Conservation (phyloP, 2,329 filamentous ascomycete species). For the Daldinia sp. region DNA sequence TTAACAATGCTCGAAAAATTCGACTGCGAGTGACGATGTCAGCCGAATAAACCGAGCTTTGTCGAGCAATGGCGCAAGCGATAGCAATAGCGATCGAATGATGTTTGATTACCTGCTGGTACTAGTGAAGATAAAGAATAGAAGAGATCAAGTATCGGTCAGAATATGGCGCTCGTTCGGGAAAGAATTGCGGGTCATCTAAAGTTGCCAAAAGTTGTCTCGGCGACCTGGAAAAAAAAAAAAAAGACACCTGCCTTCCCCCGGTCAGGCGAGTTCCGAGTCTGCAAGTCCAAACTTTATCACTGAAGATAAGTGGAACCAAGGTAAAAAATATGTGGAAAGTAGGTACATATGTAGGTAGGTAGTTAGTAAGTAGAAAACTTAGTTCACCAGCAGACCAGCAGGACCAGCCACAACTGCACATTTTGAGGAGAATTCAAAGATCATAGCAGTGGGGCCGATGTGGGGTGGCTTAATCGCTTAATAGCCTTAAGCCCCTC, state of each 20-base stretch:
- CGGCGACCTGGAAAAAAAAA: conserved; percentile 22
- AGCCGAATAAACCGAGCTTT: conserved; percentile 6
- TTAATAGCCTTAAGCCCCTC: background rate
- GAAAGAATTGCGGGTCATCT: conserved; percentile 19
- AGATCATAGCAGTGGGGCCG: background rate
- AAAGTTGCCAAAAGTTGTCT: conserved; percentile 17
- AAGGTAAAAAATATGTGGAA: background rate
- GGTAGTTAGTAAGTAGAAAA: no score
- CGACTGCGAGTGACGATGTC: conserved; percentile 17
- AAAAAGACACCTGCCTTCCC: conserved; percentile 8
- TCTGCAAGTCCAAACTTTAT: no score
- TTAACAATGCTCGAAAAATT: conserved; percentile 7
- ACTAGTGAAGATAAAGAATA: conserved; percentile 9
- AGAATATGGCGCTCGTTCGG: conserved; percentile 30
- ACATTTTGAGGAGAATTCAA: no score
- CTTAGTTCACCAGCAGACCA: background rate
- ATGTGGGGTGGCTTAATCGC: background rate
- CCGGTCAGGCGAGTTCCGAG: conserved; percentile 1
- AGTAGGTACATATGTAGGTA: no score
- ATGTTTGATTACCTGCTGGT: conserved; percentile 27
- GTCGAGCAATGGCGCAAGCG: conserved; percentile 14
- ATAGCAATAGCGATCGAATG: conserved; percentile 26
- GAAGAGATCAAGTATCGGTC: conserved; percentile 31
- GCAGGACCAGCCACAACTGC: background rate
- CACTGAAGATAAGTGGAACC: no score